Conservation (phyloP, 1,139 yeast genomes). For the Starmera stellimalicola region DNA sequence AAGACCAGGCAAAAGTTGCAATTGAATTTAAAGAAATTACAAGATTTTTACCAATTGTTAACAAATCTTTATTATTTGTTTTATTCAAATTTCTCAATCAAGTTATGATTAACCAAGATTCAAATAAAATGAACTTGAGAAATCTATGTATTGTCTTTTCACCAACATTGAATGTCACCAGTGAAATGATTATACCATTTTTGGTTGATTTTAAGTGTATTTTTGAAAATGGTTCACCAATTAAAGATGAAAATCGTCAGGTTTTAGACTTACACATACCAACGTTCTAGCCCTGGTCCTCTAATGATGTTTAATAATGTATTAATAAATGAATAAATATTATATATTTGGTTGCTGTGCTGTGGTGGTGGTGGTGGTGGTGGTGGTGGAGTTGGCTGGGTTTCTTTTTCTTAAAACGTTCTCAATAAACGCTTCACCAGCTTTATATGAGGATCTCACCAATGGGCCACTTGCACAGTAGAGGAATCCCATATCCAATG, state of each 20-base stretch:
- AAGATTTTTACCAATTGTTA: conserved; percentile 34
- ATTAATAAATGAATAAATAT: background rate
- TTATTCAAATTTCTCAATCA: conserved; percentile 58
- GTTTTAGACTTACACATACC: conserved; percentile 27
- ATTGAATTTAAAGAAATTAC: conserved; percentile 24
- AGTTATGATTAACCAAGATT: conserved; percentile 52
- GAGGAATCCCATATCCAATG: conserved; percentile 78
- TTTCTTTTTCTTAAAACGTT: conserved; percentile 73
- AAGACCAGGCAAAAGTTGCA: conserved; percentile 23
- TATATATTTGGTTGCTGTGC: background rate
- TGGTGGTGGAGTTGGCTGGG: background rate
- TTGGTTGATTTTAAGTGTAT: conserved; percentile 57
- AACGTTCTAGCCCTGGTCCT: conserved; percentile 13
- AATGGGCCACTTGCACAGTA: conserved; percentile 97
- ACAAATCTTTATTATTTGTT: conserved; percentile 53
- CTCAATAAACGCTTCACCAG: conserved; percentile 97
- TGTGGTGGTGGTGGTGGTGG: background rate
- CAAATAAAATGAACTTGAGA: conserved; percentile 75
- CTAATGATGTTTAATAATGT: background rate
- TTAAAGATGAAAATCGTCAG: conserved; percentile 22
- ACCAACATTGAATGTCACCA: conserved; percentile 69
- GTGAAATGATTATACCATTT: conserved; percentile 52
- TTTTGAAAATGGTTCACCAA: conserved; percentile 44
- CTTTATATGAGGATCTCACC: conserved; percentile 93
- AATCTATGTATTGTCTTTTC: conserved; percentile 81